Evolutionary conservation across 225 moss, liverwort and hornwort genomes (phyloP), one percentile per base, ranked within the genome.

Genomic region (Pseudoscleropodium purum): DNA sequence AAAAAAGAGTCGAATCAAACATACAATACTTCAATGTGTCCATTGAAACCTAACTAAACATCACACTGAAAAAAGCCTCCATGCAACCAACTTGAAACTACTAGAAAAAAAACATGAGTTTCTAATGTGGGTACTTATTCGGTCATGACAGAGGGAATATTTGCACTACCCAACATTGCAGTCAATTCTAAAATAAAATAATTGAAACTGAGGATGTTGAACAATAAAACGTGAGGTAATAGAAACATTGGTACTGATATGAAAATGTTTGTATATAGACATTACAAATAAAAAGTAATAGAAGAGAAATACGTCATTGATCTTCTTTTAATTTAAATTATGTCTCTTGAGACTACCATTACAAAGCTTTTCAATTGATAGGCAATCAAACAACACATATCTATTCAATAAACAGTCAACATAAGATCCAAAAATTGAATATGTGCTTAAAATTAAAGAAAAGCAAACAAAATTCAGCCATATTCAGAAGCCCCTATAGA

Each of bases 151-250:
- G 3, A 49, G 7, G 49, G 21, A 51, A 5, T 52, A 34, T 23
- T 34, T 34, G 34, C 5, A 34, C 8, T 13, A 52, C 3, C 9
- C 3, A 1, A 21, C 0, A 0, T 23, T 9, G 15, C 34, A 11
- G 5, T 52, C 1, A 1, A 10, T 56, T 54, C 2, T 5, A 0
- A 18, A 26, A 39, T 59, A 7, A 59, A 27, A 3, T 59, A 12
- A 80, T 13, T 79, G 27, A 59, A 79, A 27, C 13, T 12, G 29
- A 59, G 2, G 39, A 39, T 59, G 27, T 80, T 59, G 6, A n/a
- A 56, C 37, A 34, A 26, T 10, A 61, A 5, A 60, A 25, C 7
- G 6, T 36, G 14, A 52, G 14, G 36, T 1, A 36, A 1, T 77
- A 5, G 14, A 36, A 52, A 52, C 2, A 14, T 77, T 14, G 6